Evolutionary conservation across 768 basidiomycete species (phyloP), one percentile per base, ranked within the genome.

Genomic region (Russula olivacea): DNA sequence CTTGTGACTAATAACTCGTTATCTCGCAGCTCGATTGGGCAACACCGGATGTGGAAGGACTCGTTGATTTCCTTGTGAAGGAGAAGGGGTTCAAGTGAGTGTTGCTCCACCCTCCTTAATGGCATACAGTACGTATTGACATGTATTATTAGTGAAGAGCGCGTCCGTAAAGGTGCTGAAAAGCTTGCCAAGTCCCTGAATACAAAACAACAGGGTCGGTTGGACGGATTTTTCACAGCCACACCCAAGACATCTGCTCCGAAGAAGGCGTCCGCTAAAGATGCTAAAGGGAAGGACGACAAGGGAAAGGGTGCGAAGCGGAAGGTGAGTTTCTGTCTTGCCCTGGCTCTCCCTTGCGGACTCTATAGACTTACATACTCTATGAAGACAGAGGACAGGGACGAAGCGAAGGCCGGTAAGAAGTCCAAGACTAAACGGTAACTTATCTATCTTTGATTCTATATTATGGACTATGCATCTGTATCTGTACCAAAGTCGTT

Each of bases 21-120:
- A 17, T 47, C 23, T 57, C 9, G 7, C 70, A 97, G 93, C 80
- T 98, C 47, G 94, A 96, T 68, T 99, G 97, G 97, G 91, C 85
- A 61, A 81, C 81, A 64, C 97, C 97, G 2, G 93, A 99, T 67
- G 78, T 94, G 1, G 94, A 98, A 8, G 96, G 95, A 8, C 79
- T 99, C 4, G 86, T 99, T 5, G 83, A 98, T 50, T 99, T 98
- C 76, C 73, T 99, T 25, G 95, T 98, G 17, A 85, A 76, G 41
- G 91, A 98, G 71, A 98, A 99, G 72, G 97, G 97, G 7, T 99
- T 99, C 85, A 96, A 88, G 96, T 97, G 67, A 61, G 76, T 36
- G 60, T 62, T 30, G 53, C 50, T 59, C 55, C 28, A 19, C 41
- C 11, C 28, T 49, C n/a, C 41, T 21, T 15, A 50, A 40, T 11